Conservation (phyloP, 257 asterid species). For the Fraxinus pennsylvanica region DNA sequence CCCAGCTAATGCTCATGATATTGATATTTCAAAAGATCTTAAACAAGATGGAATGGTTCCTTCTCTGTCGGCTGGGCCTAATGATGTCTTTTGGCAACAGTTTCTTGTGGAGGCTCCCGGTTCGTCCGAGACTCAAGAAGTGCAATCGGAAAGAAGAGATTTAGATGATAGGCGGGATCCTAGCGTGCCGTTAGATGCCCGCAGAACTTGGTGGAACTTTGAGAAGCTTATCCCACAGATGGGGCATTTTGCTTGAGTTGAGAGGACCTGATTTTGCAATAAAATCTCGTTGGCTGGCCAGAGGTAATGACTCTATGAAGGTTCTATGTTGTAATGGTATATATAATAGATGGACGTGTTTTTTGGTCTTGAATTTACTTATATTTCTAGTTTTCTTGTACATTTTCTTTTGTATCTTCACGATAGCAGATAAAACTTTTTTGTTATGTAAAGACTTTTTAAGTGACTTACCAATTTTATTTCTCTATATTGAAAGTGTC, state of each 20-base stretch:
- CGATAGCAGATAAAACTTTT: not conserved
- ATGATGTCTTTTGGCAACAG: slow-evolving; percentile 90
- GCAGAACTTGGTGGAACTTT: slow-evolving; percentile 60
- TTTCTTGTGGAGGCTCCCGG: slow-evolving; percentile 74
- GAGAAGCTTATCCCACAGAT: slow-evolving; percentile 51
- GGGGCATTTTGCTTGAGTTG: slow-evolving; percentile 59
- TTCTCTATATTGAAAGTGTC: no score
- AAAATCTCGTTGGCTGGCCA: not conserved
- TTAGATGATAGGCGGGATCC: slow-evolving; percentile 26
- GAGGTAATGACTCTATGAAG: slow-evolving; percentile 4
- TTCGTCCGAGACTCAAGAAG: slow-evolving; percentile 40
- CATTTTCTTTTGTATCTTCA: slow-evolving; percentile 1
- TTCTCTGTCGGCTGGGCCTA: slow-evolving; percentile 42
- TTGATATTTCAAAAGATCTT: slow-evolving; percentile 29
- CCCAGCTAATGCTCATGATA: slow-evolving; percentile 32
- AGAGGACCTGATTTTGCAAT: slow-evolving; percentile 21
- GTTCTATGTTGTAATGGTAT: slow-evolving; percentile 19
- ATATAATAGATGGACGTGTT: slow-evolving; percentile 18
- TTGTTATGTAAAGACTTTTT: not conserved
- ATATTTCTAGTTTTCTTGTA: slow-evolving; percentile 6
- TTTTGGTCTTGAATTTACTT: slow-evolving; percentile 22
- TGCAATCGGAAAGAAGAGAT: slow-evolving; percentile 43
- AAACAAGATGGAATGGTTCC: slow-evolving; percentile 23
- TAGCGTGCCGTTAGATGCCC: slow-evolving; percentile 33
- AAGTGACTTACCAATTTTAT: no score